A percentile compares a stretch with the other conserved stretches of the same genome.
Conservation (phyloP, 257 asterid species). For the Henckelia pumila region DNA sequence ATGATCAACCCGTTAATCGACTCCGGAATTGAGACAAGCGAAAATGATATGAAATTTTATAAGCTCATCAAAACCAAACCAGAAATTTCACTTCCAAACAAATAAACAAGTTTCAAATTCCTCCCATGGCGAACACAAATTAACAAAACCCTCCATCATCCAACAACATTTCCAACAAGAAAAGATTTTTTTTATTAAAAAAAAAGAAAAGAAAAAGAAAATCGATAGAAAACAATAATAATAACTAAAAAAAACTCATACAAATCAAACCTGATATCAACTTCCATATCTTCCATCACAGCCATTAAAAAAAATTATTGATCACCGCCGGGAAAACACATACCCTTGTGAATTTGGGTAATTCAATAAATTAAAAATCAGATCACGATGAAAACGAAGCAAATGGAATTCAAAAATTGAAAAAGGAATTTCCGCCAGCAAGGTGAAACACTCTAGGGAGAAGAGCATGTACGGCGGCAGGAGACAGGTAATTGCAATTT, state of each 20-base stretch:
- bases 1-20: neutral
- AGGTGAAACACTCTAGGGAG: too few species aligned
- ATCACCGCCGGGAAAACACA: neutral
- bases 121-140: neutral
- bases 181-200: too few species aligned
- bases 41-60: neutral
- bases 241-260: conserved; percentile 6
- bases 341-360: too few species aligned
- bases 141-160: neutral
- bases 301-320: conserved; percentile 18
- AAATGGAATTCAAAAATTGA: too few species aligned
- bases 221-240: neutral
- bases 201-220: neutral
- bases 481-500: too few species aligned
- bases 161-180: neutral
- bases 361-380: too few species aligned
- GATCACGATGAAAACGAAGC: too few species aligned
- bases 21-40: neutral
- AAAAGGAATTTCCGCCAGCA: too few species aligned
- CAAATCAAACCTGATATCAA: conserved; percentile 38
- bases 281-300: conserved; percentile 37
- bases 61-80: neutral
- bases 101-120: neutral
- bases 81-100: neutral
- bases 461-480: too few species aligned